Percentiles rank a stretch among this genome's conserved stretches.
Evolutionary conservation across 768 basidiomycete species (phyloP).

Genomic region (Rhodotorula diobovata): DNA sequence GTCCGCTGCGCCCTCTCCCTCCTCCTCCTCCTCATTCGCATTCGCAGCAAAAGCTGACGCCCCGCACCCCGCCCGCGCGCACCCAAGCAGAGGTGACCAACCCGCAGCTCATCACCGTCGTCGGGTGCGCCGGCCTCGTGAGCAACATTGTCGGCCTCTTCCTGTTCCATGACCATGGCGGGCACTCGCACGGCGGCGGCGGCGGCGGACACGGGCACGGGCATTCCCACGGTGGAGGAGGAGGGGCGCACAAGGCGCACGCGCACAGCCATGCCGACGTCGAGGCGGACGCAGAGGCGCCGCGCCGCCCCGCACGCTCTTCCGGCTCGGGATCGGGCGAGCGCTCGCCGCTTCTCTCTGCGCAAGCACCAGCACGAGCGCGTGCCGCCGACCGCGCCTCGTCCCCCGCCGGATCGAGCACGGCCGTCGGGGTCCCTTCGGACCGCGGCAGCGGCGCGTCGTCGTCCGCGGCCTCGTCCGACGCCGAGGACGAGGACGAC

Average conservation of each 20-base stretch:
- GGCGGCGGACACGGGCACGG: constrained; percentile 22
- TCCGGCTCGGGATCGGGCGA: no score
- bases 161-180: constrained; percentile 73
- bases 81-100: constrained; percentile 71
- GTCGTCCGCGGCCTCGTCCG: constrained; percentile 8
- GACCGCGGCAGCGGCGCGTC: not conserved
- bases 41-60: no score
- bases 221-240: constrained; percentile 44
- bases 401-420: not conserved
- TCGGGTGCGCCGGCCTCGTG: constrained; percentile 79
- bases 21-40: no score
- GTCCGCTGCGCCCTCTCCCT: constrained; percentile 49
- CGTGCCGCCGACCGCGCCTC: no score
- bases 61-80: not conserved
- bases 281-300: not conserved
- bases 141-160: constrained; percentile 91
- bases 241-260: not conserved
- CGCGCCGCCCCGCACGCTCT: no score
- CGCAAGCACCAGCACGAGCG: not conserved
- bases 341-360: constrained; percentile 35
- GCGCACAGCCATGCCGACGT: constrained; percentile 5
- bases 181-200: constrained; percentile 43
- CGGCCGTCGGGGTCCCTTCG: not conserved
- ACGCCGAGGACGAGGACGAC: constrained; percentile 20
- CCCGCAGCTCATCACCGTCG: constrained; percentile 79